Evolutionary conservation across 768 basidiomycete genomes (phyloP).

Genomic region (Baorangia bicolor): DNA sequence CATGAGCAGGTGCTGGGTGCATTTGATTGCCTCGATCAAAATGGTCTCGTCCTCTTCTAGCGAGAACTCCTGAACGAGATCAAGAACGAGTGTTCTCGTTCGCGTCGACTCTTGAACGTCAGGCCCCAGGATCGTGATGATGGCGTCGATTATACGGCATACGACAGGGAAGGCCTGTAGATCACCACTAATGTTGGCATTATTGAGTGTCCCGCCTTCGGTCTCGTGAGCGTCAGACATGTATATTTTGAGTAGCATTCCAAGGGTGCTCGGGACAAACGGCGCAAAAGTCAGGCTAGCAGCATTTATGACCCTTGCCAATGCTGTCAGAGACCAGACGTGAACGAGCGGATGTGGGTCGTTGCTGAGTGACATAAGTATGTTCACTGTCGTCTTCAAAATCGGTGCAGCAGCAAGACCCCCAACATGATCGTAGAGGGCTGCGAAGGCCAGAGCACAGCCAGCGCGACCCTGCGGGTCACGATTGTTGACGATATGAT

Average conservation of each 20-base stretch:
- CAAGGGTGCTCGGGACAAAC: conserved; percentile 83
- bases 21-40: conserved; percentile 91
- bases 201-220: conserved; percentile 82
- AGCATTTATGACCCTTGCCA: conserved; percentile 85
- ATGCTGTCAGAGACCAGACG: conserved; percentile 85
- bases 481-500: conserved; percentile 92
- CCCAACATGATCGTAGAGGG: conserved; percentile 90
- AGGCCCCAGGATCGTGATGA: conserved; percentile 92
- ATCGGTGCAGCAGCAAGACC: conserved; percentile 93
- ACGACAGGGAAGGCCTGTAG: conserved; percentile 89
- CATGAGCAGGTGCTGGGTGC: conserved; percentile 96
- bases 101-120: conserved; percentile 87
- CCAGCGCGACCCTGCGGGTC: conserved; percentile 92
- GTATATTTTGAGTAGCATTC: conserved; percentile 89
- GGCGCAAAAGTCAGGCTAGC: conserved; percentile 91
- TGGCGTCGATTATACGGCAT: conserved; percentile 89
- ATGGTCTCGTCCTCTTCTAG: conserved; percentile 85
- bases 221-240: conserved; percentile 87
- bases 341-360: conserved; percentile 98
- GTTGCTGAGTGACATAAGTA: conserved; percentile 90
- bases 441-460: conserved; percentile 88
- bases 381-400: conserved; percentile 92
- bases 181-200: conserved; percentile 86
- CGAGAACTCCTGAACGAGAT: conserved; percentile 83
- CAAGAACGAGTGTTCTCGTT: conserved; percentile 77